phyloP scores from a whole-genome alignment of 306 rosid species.

The Vigna mungo region DNA sequence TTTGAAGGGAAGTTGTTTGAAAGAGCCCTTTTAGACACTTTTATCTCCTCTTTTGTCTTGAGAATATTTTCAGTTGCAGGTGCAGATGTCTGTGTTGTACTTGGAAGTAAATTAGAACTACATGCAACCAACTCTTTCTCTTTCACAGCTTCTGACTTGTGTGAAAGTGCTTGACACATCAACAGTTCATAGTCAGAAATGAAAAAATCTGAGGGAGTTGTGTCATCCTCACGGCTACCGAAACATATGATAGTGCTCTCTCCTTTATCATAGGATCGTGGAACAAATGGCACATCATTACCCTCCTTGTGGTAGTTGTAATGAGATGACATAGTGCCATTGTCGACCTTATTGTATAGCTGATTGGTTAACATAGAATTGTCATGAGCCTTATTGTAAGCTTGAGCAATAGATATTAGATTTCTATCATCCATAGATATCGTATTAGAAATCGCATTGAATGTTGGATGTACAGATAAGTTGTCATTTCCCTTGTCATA shows the following conservation, averaged over 20 bases:
- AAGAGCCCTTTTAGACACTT: constrained; percentile 61
- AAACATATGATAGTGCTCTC: constrained; percentile 82
- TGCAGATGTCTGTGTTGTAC: constrained; percentile 40
- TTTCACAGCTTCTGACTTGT: constrained; percentile 48
- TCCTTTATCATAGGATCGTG: constrained; percentile 60
- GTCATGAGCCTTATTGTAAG: constrained; percentile 53
- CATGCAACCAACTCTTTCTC: constrained; percentile 53
- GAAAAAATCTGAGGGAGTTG: constrained; percentile 51
- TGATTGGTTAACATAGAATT: constrained; percentile 50
- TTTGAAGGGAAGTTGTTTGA: constrained; percentile 84
- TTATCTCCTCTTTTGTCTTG: constrained; percentile 61
- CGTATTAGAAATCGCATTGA: constrained; percentile 49
- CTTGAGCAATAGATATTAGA: constrained; percentile 60
- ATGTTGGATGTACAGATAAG: constrained; percentile 59
- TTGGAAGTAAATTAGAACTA: constrained; percentile 44
- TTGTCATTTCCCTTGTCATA: constrained; percentile 47
- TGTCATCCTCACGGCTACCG: constrained; percentile 66
- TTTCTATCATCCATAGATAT: constrained; percentile 49
- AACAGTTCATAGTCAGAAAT: constrained; percentile 59
- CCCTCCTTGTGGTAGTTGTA: constrained; percentile 46
- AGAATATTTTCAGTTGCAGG: constrained; percentile 52
- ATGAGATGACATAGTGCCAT: constrained; percentile 44
- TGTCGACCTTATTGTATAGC: constrained; percentile 54
- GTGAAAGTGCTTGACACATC: constrained; percentile 57
- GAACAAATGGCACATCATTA: constrained; percentile 46